Base-by-base conservation (phyloP, 1,284 basidiomycete genomes). In the Ganoderma meredithae region DNA sequence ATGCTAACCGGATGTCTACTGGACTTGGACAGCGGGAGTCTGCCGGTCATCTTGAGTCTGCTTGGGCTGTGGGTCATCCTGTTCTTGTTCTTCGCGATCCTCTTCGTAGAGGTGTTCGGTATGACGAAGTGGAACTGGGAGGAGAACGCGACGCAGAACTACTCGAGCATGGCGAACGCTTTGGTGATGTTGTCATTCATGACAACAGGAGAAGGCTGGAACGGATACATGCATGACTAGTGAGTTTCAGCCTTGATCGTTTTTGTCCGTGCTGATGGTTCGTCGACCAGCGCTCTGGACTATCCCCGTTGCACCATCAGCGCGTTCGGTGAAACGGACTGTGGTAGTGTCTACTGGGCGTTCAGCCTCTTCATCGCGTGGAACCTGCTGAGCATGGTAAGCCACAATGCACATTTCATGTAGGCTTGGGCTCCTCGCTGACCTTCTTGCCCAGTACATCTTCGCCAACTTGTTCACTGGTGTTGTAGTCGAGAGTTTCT, bases 401-500 rank as follows among this genome's bases (percentile, higher is more conserved):
- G 90, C 76, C 13, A 15, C n/a, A 13, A 39, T 69, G 69, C 40
- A 22, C 27, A 47, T 39, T 8, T 49, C 56, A 22, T 65, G 36
- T 60, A 25, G 4, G 25, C 22, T 3, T 64, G n/a, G 52, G 41
- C 39, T 47, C 52, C 12, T 4, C 68, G 65, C 55, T 33, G 33
- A 55, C 3, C 17, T 22, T 22, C 27, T 3, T 60, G 6, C 25
- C 9, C 77, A 96, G 95, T 96, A 96, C 78, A 95, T 97, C 75
- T 97, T 99, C 82, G 88, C 95, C 74, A 98, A 98, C 83, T 91
- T 97, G 89, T 96, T 96, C 79, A 95, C 94, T 81, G 94, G 93
- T 92, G 95, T 97, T 71, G 94, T 99, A 66, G 96, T 99, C 75
- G 94, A 99, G 79, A 98, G 94, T 77, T 99, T 99, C 79, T 95